Evolutionary conservation across 345 rosid genomes (phyloP), one percentile per base, ranked within the genome.

Genomic region (Combretum micranthum): DNA sequence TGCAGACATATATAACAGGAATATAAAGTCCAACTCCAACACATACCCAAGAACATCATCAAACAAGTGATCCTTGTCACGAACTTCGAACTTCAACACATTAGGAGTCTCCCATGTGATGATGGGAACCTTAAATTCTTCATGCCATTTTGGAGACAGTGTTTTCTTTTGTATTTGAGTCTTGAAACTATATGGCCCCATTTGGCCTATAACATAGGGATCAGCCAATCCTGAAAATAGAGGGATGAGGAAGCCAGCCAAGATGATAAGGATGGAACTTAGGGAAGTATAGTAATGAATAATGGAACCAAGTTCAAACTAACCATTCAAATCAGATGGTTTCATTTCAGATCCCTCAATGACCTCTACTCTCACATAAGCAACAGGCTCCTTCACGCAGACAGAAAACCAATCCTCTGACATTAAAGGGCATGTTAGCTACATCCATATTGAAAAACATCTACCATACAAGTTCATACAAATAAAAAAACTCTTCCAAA

Each of bases 161-260:
- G 97, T 87, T 76, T 87, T 93, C 82, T 49, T 66, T 37, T 78
- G 71, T 13, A 67, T 82, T 75, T 82, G 81, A 42, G 96, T 87
- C 78, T 69, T 82, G 72, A 93, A 87, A 67, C 86, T 77, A 74
- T 85, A 87, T 6, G 80, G 64, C 13, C 99, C 96, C 62, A 90
- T 80, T 66, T 83, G 83, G 55, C 99, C 99, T 75, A 83, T 93
- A 67, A 87, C 92, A 23, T 90, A 93, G 32, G 99, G 99, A 76
- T 93, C 99, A 55, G 99, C 81, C 74, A 89, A 73, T 60, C 99
- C 99, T 89, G 88, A 67, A 65, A 17, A 42, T 12, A 39, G 52
- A 51, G 56, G 56, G 16, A 39, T 42, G 25, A 20, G 52, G 37
- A 60, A 22, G 47, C 13, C 14, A 61, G 43, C 5, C 20, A 19